Percentiles rank a stretch among this genome's conserved stretches.
Conservation (phyloP, 306 rosid genomes). For the Luffa acutangula region DNA sequence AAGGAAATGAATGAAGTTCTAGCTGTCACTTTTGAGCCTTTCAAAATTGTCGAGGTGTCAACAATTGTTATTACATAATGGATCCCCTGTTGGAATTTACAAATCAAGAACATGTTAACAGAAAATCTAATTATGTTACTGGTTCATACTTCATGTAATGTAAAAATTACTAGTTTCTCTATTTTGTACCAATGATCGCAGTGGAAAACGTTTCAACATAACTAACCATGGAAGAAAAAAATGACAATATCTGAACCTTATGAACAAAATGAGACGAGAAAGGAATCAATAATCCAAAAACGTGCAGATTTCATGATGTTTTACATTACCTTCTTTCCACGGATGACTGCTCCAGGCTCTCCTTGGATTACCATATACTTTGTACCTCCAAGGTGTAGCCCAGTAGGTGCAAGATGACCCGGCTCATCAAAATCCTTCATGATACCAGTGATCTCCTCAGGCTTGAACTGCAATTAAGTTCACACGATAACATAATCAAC, state of each 20-base stretch:
- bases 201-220: not conserved
- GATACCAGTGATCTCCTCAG: conserved; percentile 51
- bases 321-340: conserved; percentile 77
- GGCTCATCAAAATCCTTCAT: conserved; percentile 90
- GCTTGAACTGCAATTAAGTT: conserved; percentile 32
- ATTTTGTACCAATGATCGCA: not conserved
- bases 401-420: conserved; percentile 90
- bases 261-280: not conserved
- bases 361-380: conserved; percentile 97
- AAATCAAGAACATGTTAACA: not conserved
- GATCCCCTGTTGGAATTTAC: not conserved
- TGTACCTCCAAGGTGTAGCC: conserved; percentile 53
- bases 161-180: not conserved
- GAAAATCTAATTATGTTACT: not conserved
- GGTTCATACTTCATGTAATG: not conserved
- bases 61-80: not conserved
- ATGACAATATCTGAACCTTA: not conserved
- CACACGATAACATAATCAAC: not conserved
- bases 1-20: not conserved
- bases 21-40: not conserved
- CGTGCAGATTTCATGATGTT: not conserved
- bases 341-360: conserved; percentile 89
- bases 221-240: not conserved
- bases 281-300: not conserved
- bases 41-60: not conserved